A percentile compares a stretch with the other conserved stretches of the same genome.
phyloP scores from a whole-genome alignment of 208 protist species.

The Trypanosoma mega region DNA sequence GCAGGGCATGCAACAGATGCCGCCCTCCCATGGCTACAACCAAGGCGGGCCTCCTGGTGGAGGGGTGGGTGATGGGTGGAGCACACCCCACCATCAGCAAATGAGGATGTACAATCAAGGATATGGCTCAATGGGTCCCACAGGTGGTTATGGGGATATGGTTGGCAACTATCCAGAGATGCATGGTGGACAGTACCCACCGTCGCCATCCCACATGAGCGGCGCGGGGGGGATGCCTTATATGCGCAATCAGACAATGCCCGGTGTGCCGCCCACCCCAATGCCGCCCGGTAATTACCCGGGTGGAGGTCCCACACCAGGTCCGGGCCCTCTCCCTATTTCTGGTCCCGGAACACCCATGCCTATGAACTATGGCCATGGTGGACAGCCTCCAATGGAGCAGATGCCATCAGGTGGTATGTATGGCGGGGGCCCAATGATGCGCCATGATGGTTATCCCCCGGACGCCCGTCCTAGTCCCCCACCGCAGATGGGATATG shows the following conservation, averaged over 20 bases:
- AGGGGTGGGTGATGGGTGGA: conserved; percentile 17
- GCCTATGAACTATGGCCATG: conserved; percentile 15
- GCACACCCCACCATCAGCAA: conserved; percentile 29
- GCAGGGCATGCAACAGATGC: conserved; percentile 25
- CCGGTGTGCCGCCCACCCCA: conserved; percentile 16
- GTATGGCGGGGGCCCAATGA: conserved; percentile 13
- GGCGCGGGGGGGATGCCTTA: conserved; percentile 32
- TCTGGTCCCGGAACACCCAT: conserved; percentile 10
- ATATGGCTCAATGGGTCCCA: conserved; percentile 26
- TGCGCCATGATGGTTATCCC: conserved; percentile 22
- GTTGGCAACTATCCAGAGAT: conserved; percentile 11
- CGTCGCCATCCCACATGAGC: conserved; percentile 30
- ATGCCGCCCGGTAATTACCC: conserved; percentile 15
- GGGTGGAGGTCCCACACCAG: too few relatives aligned
- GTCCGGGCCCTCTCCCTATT: too few relatives aligned
- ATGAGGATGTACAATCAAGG: conserved; percentile 48
- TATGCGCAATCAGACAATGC: conserved; percentile 37
- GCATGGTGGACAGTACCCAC: conserved; percentile 23
- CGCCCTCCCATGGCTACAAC: conserved; percentile 24
- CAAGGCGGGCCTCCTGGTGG: conserved; percentile 29
- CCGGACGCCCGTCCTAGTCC: conserved; percentile 23
- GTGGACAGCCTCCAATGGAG: conserved; percentile 23
- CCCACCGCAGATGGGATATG: conserved; percentile 15
- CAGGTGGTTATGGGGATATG: conserved; percentile 22
- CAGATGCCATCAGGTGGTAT: conserved; percentile 18